phyloP scores from a whole-genome alignment of 2,329 filamentous ascomycete genomes.

The Aureobasidium zeae region DNA sequence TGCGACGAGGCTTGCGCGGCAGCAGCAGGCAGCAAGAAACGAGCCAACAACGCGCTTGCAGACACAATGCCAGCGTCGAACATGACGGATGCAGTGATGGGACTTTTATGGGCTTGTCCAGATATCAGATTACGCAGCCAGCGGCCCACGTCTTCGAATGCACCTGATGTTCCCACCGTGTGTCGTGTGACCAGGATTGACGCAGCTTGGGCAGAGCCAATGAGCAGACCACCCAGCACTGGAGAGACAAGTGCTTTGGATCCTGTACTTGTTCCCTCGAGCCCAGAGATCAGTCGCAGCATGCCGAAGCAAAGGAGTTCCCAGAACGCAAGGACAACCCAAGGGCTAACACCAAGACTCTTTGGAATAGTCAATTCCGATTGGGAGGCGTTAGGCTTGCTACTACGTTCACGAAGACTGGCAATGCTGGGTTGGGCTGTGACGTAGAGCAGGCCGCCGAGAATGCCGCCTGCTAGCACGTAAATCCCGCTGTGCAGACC shows the following conservation, averaged over 20 bases:
- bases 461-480: slow-evolving; percentile 45
- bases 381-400: background rate
- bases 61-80: slow-evolving; percentile 46
- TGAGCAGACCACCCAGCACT: slow-evolving; percentile 48
- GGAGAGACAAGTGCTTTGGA: slow-evolving; percentile 32
- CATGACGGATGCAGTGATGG: slow-evolving; percentile 37
- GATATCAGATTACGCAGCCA: slow-evolving; percentile 38
- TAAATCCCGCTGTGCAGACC: slow-evolving; percentile 33
- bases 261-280: slow-evolving; percentile 17
- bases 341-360: slow-evolving; percentile 25
- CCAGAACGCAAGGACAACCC: slow-evolving; percentile 34
- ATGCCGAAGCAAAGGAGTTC: slow-evolving; percentile 36
- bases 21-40: slow-evolving; percentile 14
- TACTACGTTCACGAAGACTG: background rate
- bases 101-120: slow-evolving; percentile 22
- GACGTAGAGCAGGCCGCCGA: slow-evolving; percentile 42
- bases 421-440: slow-evolving; percentile 1
- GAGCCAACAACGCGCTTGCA: slow-evolving; percentile 36
- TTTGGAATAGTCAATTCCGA: slow-evolving; percentile 5
- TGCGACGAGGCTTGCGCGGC: slow-evolving; percentile 6
- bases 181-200: slow-evolving; percentile 46
- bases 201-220: slow-evolving; percentile 49
- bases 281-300: slow-evolving; percentile 30
- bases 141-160: slow-evolving; percentile 53
- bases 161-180: slow-evolving; percentile 52